Base-by-base conservation (phyloP, 2,329 filamentous ascomycete species). In the Cladorrhinum sp. region DNA sequence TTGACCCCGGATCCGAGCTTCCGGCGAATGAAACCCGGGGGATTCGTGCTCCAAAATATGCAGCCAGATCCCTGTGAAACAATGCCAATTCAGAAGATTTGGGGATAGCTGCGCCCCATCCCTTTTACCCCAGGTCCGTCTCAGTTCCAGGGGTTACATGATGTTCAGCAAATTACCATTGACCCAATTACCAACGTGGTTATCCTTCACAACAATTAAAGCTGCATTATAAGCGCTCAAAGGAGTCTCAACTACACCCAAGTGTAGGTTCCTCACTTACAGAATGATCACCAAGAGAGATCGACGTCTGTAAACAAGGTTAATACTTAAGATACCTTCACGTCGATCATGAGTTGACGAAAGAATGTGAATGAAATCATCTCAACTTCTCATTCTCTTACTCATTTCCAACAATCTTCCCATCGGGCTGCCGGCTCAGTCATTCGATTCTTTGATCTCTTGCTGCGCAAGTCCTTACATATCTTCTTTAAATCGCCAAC, bases 241-340 rank as follows among this genome's bases (percentile, higher is more conserved):
- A n/a, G n/a, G n/a, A n/a, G n/a, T 28, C 26, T 28, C 26, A 28
- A 28, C 12, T 16, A 36, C 12, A 10, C 33, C 33, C 33, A 36
- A 10, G 33, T 52, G 6, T 26, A 21, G 49, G 23, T 26, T 7
- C 3, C 3, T 21, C 42, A 28, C 8, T 21, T 14, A 7, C 16
- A 42, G 33, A 39, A 3, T 53, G 48, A 51, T 58, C n/a, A 14
- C 5, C 42, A 36, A 36, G 36, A 51, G 26, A n/a, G 33, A 54
- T 53, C 57, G 23, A 23, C 26, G 12, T 52, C 42, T 16, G 16
- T 28, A 54, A 53, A 59, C 50, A 53, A 54, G 49, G 49, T 59
- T 59, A 53, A 54, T 46, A 48, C 49, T 54, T 42, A 36, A 39
- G 10, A 24, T 9, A 16, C 20, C 36, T 20, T 36, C 20, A 24